phyloP scores from a whole-genome alignment of 2,329 filamentous ascomycete species.

The Dothistroma pini region DNA sequence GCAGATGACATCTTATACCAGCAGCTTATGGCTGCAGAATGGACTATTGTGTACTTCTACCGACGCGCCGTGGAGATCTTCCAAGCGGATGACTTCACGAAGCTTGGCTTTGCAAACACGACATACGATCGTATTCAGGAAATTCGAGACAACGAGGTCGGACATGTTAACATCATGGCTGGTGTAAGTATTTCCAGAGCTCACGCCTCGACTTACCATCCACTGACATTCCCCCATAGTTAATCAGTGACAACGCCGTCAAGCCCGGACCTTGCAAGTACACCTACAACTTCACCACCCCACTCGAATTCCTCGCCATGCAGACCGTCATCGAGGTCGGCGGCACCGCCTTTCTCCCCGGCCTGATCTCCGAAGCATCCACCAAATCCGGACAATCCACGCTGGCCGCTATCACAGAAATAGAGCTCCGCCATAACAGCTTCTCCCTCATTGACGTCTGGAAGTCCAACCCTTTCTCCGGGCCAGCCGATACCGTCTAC shows the following conservation, averaged over 20 bases:
- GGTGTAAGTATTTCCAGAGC: background rate
- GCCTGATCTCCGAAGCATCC: constrained; percentile 2
- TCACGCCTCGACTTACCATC: constrained; percentile 34
- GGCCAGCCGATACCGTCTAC: constrained; percentile 1
- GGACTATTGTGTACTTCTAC: constrained; percentile 4
- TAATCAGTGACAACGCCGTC: background rate
- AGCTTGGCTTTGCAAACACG: constrained; percentile 1
- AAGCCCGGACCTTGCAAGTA: constrained; percentile 2
- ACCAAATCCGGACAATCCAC: background rate
- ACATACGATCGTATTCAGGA: constrained; percentile 2
- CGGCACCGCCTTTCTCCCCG: constrained; percentile 1
- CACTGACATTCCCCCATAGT: constrained; percentile 19
- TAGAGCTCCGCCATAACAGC: constrained; percentile 3
- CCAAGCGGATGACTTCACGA: background rate
- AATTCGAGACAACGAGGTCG: constrained; percentile 4
- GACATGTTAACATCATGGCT: constrained; percentile 3
- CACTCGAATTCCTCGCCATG: background rate
- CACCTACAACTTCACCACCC: background rate
- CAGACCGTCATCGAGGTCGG: constrained; percentile 4
- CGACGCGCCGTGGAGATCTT: background rate
- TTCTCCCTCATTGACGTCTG: constrained; percentile 1
- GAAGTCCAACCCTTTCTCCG: background rate
- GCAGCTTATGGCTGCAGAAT: constrained; percentile 1
- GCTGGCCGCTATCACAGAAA: background rate
- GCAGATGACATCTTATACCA: constrained; percentile 1